Evolutionary conservation across 768 basidiomycete species (phyloP).

Genomic region (Sistotremastrum niveocremeum): DNA sequence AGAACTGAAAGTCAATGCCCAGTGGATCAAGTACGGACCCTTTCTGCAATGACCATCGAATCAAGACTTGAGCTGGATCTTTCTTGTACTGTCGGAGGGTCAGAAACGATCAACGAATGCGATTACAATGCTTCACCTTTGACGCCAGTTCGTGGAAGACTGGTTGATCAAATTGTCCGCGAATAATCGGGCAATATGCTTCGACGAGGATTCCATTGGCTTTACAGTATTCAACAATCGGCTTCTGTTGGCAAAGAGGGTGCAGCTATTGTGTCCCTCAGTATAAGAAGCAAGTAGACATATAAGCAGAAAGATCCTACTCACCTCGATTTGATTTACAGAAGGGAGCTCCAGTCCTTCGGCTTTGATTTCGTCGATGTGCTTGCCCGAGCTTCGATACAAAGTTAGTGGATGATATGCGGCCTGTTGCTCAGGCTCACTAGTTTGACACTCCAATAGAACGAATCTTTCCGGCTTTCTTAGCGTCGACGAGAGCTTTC

Average conservation of each 20-base stretch:
- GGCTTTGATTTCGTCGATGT: slow-evolving; percentile 58
- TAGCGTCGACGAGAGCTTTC: slow-evolving; percentile 52
- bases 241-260: slow-evolving; percentile 68
- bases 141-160: slow-evolving; percentile 39
- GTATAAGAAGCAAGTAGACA: no score
- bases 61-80: slow-evolving; percentile 64
- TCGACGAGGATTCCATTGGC: slow-evolving; percentile 47
- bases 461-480: slow-evolving; percentile 49
- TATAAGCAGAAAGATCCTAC: slow-evolving; percentile 1
- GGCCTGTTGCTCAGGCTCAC: slow-evolving; percentile 25
- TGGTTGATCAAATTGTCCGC: slow-evolving; percentile 42
- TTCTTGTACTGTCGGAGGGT: slow-evolving; percentile 31
- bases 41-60: slow-evolving; percentile 85
- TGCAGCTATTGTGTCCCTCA: slow-evolving; percentile 39
- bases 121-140: slow-evolving; percentile 31
- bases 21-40: slow-evolving; percentile 31
- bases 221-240: slow-evolving; percentile 64
- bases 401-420: neutral
- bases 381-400: slow-evolving; percentile 44
- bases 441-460: slow-evolving; percentile 78
- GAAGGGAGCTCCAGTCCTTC: slow-evolving; percentile 52
- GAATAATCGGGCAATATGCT: slow-evolving; percentile 67
- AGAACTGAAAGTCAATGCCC: no score
- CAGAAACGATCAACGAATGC: neutral
- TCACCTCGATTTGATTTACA: slow-evolving; percentile 75